These are phyloP conservation scores for Rhizoctonia solani DNA, from an alignment of 1,284 basidiomycete species.

Conservation along the genomic window DNA sequence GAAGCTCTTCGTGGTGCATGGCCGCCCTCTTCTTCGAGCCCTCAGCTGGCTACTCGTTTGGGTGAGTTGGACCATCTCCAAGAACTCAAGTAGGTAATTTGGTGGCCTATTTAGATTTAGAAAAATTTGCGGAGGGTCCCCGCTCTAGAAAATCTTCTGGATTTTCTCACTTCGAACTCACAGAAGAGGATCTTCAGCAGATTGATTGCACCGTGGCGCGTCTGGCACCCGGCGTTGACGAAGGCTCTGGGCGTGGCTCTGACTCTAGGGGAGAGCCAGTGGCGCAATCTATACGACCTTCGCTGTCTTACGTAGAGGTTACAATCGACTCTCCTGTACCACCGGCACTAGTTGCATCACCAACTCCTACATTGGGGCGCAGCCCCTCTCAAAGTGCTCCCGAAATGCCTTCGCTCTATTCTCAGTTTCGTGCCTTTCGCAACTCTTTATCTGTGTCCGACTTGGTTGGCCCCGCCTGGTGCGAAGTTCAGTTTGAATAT, in stretches of 20 bases:
- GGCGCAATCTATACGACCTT: conserved; percentile 39
- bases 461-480: conserved; percentile 55
- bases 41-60: not conserved
- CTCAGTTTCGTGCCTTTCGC: conserved; percentile 19
- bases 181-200: conserved; percentile 19
- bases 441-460: conserved; percentile 51
- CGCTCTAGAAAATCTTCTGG: conserved; percentile 23
- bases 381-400: not conserved
- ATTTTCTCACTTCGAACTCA: conserved; percentile 13
- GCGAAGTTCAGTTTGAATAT: conserved; percentile 69
- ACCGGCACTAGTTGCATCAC: conserved; percentile 34
- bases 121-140: not conserved
- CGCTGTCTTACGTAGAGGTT: conserved; percentile 43
- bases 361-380: conserved; percentile 35
- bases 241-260: not conserved
- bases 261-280: conserved; percentile 21
- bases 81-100: not conserved
- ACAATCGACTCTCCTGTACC: conserved; percentile 41
- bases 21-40: not conserved
- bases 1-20: conserved; percentile 35
- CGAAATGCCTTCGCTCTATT: conserved; percentile 15
- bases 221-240: conserved; percentile 2
- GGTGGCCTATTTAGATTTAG: not conserved
- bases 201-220: conserved; percentile 18
- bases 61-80: not conserved